Base-by-base conservation (phyloP, 2,329 filamentous ascomycete genomes). In the Acephala macrosclerotiorum region DNA sequence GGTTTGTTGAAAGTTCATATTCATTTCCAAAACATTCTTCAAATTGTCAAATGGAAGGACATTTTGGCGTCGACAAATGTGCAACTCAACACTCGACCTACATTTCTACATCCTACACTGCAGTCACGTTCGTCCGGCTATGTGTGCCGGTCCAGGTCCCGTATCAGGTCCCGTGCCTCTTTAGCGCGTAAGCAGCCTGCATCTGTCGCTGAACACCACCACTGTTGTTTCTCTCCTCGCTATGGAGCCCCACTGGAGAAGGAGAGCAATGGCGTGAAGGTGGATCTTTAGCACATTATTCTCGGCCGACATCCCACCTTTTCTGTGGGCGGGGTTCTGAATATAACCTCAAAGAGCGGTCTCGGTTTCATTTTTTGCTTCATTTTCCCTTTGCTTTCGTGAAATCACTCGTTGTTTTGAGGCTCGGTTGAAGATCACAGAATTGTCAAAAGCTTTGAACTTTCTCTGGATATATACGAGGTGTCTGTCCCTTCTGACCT, bases 141-240 rank as follows among this genome's bases (percentile, higher is more conserved):
- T 16, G n/a, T n/a, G 45, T 33, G 29, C 29, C 29, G 29, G 9
- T 9, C 45, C 20, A 22, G n/a, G 11, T 49, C 45, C 20, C n/a
- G n/a, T n/a, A 49, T 11, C 20, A 49, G 45, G n/a, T 22, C 11
- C 20, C n/a, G 11, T 7, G 9, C 9, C 20, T 1, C 20, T 12
- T n/a, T 49, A 22, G n/a, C 45, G 45, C 45, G 20, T 49, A 49
- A 49, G 45, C 45, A 49, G 25, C 18, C 45, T 22, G 45, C 45
- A 49, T 49, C 45, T 49, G 45, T 8, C 40, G 16, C 20, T 22
- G 7, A 33, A 9, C 29, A 5, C 29, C 29, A 33, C 4, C 29
- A 33, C 8, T 49, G 45, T 49, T 49, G 40, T 42, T 16, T 42
- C 40, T 9, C 29, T 9, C 9, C 29, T 33, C 14, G 40, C 45